Evolutionary conservation across 306 rosid species (phyloP), one percentile per base, ranked within the genome.

Genomic region (Abrus pulchellus): DNA sequence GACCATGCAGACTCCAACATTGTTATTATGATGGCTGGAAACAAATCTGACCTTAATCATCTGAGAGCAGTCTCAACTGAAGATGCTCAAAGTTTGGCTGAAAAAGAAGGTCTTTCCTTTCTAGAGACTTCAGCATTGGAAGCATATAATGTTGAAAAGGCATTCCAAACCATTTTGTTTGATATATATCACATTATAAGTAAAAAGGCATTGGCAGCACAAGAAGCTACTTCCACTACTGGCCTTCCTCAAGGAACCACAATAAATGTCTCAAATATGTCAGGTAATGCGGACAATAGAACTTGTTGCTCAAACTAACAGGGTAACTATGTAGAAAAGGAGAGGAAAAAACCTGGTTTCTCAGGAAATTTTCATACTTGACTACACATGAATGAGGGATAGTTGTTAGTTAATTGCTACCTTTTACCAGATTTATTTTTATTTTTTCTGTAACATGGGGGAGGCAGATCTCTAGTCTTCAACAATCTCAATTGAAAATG

Each of bases 1-100:
- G 93, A 91, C 73, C 93, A 91, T 20, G 93, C 93, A 10, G 97
- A 91, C 67, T 89, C 97, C 9, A 91, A 91, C 86, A 91, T 89
- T 65, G 97, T 91, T 41, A 91, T 91, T 9, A 88, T 91, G 97
- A 12, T 89, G 92, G 89, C 92, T 7, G 93, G 93, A 4, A 91
- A 91, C 56, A 91, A 91, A 77, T 79, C 93, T 70, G 97, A 91
- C 33, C 82, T 91, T 13, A 91, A 89, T 74, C 97, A 91, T 67
- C 78, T 91, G 10, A 91, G 97, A 82, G 86, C 90, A 14, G 86
- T 91, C 0, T 77, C 90, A 11, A 61, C 80, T 14, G 92, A 89
- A 36, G 93, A 91, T 80, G 93, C 90, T 85, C 86, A 89, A 82
- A 38, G 52, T 76, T 86, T 91, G 81, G 97, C 92, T 38, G 93